Percentiles rank a stretch among this genome's conserved stretches.
Conservation (phyloP, 345 rosid genomes). For the Eutrema japonicum region DNA sequence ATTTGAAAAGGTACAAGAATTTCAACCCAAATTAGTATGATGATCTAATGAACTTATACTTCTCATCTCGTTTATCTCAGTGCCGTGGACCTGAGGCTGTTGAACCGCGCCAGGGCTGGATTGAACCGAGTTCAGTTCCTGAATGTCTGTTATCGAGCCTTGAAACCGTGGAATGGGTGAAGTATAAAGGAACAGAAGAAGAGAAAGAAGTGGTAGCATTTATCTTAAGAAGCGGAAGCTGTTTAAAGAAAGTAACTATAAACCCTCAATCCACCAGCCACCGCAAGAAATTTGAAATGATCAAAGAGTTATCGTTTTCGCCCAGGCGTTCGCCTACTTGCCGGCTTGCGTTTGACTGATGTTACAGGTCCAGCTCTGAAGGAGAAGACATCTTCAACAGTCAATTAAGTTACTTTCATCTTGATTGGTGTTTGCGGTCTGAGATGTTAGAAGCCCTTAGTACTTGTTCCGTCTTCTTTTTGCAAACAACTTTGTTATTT, state of each 20-base stretch:
- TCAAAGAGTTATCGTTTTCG: not conserved
- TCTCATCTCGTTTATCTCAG: slow-evolving; percentile 12
- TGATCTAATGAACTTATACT: not conserved
- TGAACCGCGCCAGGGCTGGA: not conserved
- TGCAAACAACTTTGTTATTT: too few relatives aligned
- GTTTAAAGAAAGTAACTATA: slow-evolving; percentile 24
- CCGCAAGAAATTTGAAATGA: not conserved
- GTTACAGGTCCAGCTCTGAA: not conserved
- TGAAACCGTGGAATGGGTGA: slow-evolving; percentile 8
- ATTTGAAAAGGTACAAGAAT: not conserved
- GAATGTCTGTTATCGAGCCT: slow-evolving; percentile 11
- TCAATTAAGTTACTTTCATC: not conserved
- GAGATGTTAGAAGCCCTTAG: not conserved
- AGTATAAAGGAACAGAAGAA: slow-evolving; percentile 13
- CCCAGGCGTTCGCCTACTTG: slow-evolving; percentile 22
- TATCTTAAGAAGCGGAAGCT: slow-evolving; percentile 3
- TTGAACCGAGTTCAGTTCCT: slow-evolving; percentile 22
- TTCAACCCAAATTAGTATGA: not conserved
- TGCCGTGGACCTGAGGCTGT: accelerated
- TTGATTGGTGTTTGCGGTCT: not conserved
- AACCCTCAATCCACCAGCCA: not conserved
- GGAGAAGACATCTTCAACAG: slow-evolving; percentile 17
- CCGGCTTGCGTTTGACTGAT: slow-evolving; percentile 14
- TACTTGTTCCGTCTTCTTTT: too few relatives aligned
- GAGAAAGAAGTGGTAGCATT: slow-evolving; percentile 11